Evolutionary conservation across 495 filamentous ascomycete genomes (phyloP), one percentile per base, ranked within the genome.

Genomic region (Astrothelium subdiscretum): DNA sequence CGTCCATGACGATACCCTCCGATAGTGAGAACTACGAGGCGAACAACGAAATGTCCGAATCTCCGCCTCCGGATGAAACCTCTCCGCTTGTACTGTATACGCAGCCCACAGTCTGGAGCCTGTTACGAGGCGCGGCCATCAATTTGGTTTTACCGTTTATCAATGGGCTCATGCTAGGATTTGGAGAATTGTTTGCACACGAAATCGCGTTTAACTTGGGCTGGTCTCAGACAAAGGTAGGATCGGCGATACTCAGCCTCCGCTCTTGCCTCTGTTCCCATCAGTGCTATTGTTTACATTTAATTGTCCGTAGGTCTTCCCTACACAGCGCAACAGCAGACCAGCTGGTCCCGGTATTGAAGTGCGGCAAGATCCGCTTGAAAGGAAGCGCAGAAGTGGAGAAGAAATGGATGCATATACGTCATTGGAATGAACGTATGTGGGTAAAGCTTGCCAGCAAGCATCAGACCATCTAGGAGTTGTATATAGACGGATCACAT

Each of bases 151-250:
- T 99, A 2, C 94, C 94, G 0, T 99, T 99, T 65, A 84, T 99
- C 68, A 99, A 99, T 74, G 94, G 94, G 24, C 80, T 99, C 75
- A 99, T 99, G 94, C 76, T 99, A 60, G 94, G 94, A 4, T 96
- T 99, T 70, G 94, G 94, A 26, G 94, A 99, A 75, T 77, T 99
- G 40, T 87, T 97, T 71, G 94, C 94, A 60, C 92, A 99, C 71
- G 94, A 99, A 76, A 83, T 88, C 12, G 94, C 94, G 13, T 98
- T 92, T 70, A 80, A 91, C 66, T 78, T 96, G 61, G 94, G 94
- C 52, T 98, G 94, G 94, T 85, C 87, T 43, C 85, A 86, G 58
- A 97, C 94, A 65, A 92, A 91, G 84, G 94, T 97, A 82, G 58
- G 81, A 71, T 51, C 24, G 32, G 32, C 15, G 27, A 18, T 29